Conservation (phyloP, 208 protist genomes). For the Leishmania major region DNA sequence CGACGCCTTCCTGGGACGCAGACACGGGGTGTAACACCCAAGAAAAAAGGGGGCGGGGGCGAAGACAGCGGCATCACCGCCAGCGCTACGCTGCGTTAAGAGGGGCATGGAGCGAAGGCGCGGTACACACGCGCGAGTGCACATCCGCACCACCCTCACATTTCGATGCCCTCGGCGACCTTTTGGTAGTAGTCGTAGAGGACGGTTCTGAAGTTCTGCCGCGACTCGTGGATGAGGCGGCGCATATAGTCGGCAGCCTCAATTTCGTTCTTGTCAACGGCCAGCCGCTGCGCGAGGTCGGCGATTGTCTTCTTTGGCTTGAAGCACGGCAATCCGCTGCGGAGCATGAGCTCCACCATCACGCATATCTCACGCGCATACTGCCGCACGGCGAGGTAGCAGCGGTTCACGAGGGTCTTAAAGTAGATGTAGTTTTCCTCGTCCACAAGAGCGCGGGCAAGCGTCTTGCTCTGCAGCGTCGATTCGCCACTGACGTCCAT, state of each 20-base stretch:
- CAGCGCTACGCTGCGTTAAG: not conserved
- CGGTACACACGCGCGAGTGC: not conserved
- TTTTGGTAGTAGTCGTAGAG: slow-evolving; percentile 88
- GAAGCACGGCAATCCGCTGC: slow-evolving; percentile 87
- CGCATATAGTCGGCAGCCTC: slow-evolving; percentile 85
- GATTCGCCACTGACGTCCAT: slow-evolving; percentile 59
- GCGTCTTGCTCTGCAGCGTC: slow-evolving; percentile 55
- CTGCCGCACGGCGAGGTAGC: slow-evolving; percentile 87
- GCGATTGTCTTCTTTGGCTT: slow-evolving; percentile 82
- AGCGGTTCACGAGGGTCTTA: slow-evolving; percentile 73
- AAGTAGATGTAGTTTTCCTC: slow-evolving; percentile 86
- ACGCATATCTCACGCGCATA: slow-evolving; percentile 80
- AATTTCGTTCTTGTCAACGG: slow-evolving; percentile 74
- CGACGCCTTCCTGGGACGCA: too few species aligned
- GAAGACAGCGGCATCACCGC: too few species aligned
- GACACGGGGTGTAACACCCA: not conserved
- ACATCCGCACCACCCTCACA: slow-evolving; percentile 9
- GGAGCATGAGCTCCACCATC: slow-evolving; percentile 88
- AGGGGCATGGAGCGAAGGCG: too few species aligned
- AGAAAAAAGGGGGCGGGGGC: not conserved
- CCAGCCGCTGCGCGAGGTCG: slow-evolving; percentile 71
- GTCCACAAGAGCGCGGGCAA: slow-evolving; percentile 78
- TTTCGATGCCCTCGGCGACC: slow-evolving; percentile 83
- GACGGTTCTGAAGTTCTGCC: slow-evolving; percentile 81
- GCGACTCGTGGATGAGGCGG: slow-evolving; percentile 71